Base-by-base conservation (phyloP, 306 rosid species). In the Arachis hypogaea region DNA sequence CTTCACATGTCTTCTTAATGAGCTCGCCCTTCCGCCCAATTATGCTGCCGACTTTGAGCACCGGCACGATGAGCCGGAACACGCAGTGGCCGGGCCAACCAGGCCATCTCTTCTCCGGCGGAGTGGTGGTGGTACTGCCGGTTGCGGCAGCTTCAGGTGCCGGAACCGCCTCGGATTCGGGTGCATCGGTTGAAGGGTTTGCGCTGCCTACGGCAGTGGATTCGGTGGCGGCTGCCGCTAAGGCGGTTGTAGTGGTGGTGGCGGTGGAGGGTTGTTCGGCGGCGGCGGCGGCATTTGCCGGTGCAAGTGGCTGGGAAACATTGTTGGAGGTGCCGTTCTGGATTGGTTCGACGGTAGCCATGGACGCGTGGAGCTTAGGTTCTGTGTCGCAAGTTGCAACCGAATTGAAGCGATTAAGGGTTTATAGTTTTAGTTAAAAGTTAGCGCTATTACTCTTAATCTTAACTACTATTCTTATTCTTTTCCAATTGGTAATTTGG, bases 81-180 rank as follows among this genome's bases (percentile, higher is more conserved):
- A 92, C 98, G 77, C 91, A 92, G 80, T 90, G 81, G 4, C 99
- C 99, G 0, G 97, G 98, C 98, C 99, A 95, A 1, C 99, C 99
- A 0, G 98, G 98, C 99, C 99, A 92, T 58, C 80, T 80, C 38
- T 85, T 90, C 51, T 89, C 93, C 22, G 80, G 80, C 28, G 80
- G 82, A 70, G 72, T 69, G 10, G 74, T 5, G 11, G 16, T 7
- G 18, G 82, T 54, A 11, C 55, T 69, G 7, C 72, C 3, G n/a
- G 72, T 59, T 11, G 57, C 29, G 3, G 58, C 28, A n/a, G 18
- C 5, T 18, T 68, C 74, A 9, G 72, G 54, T 58, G 59, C 84
- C 52, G 79, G 55, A 63, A 77, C 50, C 0, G 67, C 44, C 59
- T 71, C 84, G 14, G 82, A 73, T 2, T 82, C 82, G 7, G 71